These are phyloP conservation scores for Simplicillium sp. DNA, from an alignment of 2,329 filamentous ascomycete species.

Conservation along the genomic window DNA sequence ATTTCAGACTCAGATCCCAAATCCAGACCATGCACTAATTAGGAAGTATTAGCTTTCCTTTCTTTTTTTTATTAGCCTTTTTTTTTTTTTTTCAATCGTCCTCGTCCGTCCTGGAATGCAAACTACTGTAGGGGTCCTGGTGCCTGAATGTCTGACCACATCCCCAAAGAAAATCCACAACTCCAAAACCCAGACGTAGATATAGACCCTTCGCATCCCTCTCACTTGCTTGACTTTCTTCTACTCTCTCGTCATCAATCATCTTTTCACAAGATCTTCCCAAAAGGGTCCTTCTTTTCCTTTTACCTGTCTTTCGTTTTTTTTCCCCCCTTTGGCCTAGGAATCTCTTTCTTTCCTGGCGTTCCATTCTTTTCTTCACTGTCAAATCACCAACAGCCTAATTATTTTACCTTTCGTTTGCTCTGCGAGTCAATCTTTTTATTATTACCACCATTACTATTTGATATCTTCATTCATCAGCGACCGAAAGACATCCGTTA, in stretches of 20 bases:
- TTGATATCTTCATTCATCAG: neutral
- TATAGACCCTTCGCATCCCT: conserved; percentile 1
- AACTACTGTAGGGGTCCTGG: too few relatives aligned
- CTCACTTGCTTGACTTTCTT: conserved; percentile 7
- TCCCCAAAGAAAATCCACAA: neutral
- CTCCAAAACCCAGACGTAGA: neutral
- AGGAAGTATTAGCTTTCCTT: conserved; percentile 1
- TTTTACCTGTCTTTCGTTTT: neutral
- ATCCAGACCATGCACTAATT: too few relatives aligned
- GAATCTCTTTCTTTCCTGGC: neutral
- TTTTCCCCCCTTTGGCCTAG: neutral
- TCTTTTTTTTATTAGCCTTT: conserved; percentile 11
- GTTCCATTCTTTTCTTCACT: neutral
- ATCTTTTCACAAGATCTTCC: neutral
- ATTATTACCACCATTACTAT: neutral
- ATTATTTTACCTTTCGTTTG: neutral
- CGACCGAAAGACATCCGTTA: too few relatives aligned
- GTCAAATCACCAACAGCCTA: too few relatives aligned
- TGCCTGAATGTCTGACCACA: too few relatives aligned
- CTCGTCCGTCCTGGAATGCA: too few relatives aligned
- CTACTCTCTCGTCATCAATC: too few relatives aligned
- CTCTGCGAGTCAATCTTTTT: neutral
- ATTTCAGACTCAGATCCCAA: too few relatives aligned
- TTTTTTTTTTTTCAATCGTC: conserved; percentile 4
- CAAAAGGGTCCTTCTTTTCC: neutral